Percentiles rank a stretch among this genome's conserved stretches.
These are phyloP conservation scores for Aspergillus vadensis DNA, from an alignment of 2,329 filamentous ascomycete genomes.

Conservation along the genomic window DNA sequence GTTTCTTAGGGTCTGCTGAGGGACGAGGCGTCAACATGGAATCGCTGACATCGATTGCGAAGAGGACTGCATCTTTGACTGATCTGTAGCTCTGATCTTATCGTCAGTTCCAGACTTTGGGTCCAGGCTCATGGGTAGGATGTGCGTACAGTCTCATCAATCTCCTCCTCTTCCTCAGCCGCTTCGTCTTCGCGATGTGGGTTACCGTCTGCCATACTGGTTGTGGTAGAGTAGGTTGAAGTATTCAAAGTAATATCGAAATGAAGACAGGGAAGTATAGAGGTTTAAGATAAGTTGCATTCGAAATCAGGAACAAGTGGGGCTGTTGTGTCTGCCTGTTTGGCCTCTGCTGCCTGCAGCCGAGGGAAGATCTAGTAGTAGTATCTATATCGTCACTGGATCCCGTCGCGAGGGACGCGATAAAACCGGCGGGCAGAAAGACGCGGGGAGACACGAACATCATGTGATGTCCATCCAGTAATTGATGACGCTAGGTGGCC, in stretches of 20 bases:
- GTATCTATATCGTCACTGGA: background rate
- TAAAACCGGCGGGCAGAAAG: conserved; percentile 8
- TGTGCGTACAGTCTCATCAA: conserved; percentile 46
- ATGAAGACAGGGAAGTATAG: background rate
- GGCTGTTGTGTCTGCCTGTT: conserved; percentile 14
- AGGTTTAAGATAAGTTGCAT: background rate
- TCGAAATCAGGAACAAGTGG: background rate
- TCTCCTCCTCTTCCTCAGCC: conserved; percentile 50
- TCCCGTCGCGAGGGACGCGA: conserved; percentile 26
- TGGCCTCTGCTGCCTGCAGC: conserved; percentile 26
- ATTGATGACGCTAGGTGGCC: conserved; percentile 30
- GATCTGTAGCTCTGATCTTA: conserved; percentile 75
- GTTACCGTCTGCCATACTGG: conserved; percentile 41
- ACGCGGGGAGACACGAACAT: conserved; percentile 38
- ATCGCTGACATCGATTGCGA: conserved; percentile 87
- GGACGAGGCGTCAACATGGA: conserved; percentile 78
- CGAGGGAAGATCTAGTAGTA: background rate
- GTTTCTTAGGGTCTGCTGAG: conserved; percentile 69
- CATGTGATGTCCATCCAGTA: conserved; percentile 32
- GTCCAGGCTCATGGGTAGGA: background rate
- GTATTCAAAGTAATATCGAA: background rate
- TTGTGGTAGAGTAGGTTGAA: background rate
- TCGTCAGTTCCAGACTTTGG: conserved; percentile 1
- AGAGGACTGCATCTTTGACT: conserved; percentile 96
- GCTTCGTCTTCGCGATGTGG: conserved; percentile 42